Conservation (phyloP, 768 basidiomycete genomes). For the Strobilomyces echinocephalus region DNA sequence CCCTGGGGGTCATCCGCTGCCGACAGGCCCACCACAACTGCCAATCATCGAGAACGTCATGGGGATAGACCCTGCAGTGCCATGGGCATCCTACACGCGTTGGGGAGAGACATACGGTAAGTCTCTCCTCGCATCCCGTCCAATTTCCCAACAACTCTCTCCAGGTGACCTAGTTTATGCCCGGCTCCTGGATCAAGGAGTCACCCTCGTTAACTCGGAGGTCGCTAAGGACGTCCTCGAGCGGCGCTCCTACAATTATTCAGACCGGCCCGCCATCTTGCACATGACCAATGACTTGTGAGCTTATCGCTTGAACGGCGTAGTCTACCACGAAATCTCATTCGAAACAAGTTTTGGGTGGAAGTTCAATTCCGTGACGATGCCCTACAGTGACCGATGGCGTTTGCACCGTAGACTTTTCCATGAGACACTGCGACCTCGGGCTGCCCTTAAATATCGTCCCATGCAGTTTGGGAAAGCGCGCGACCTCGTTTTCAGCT, state of each 20-base stretch:
- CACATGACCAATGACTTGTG: constrained; percentile 29
- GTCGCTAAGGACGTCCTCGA: constrained; percentile 40
- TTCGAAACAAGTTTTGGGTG: too few relatives aligned
- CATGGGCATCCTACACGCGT: constrained; percentile 31
- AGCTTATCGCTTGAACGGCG: background rate
- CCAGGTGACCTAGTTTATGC: constrained; percentile 37
- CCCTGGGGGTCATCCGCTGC: background rate
- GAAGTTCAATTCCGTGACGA: too few relatives aligned
- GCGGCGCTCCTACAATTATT: constrained; percentile 41
- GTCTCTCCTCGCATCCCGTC: constrained; percentile 7
- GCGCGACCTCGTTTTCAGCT: constrained; percentile 22
- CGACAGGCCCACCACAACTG: too few relatives aligned
- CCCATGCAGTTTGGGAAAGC: constrained; percentile 24
- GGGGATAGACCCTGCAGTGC: constrained; percentile 22
- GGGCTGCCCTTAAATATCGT: constrained; percentile 18
- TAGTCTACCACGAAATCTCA: too few relatives aligned
- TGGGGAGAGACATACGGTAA: constrained; percentile 33
- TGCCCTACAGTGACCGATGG: too few relatives aligned
- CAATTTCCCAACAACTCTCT: background rate
- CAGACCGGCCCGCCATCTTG: constrained; percentile 36
- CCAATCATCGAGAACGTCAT: constrained; percentile 28
- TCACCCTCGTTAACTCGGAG: constrained; percentile 40
- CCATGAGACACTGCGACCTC: constrained; percentile 24
- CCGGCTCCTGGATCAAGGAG: constrained; percentile 33
- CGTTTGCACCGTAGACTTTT: constrained; percentile 8